Evolutionary conservation across 768 basidiomycete genomes (phyloP).

Genomic region (Pleurotus pulmonarius): DNA sequence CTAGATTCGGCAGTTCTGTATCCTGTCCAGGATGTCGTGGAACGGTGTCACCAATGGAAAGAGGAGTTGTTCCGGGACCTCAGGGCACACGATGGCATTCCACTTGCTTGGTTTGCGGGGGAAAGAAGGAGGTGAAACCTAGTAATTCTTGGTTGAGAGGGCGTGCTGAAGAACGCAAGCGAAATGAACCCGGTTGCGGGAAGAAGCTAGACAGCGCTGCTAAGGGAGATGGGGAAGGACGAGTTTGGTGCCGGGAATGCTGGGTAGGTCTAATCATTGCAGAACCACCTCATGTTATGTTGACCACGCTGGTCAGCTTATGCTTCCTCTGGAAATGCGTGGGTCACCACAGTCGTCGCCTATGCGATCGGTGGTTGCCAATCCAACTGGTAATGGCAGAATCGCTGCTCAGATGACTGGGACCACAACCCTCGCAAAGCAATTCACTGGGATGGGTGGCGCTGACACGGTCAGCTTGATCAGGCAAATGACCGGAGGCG

Average conservation of each 20-base stretch:
- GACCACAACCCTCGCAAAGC: slow-evolving; percentile 68
- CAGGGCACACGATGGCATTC: slow-evolving; percentile 81
- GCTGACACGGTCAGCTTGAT: slow-evolving; percentile 32
- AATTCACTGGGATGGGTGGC: slow-evolving; percentile 63
- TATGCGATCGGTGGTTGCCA: slow-evolving; percentile 42
- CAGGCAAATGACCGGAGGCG: slow-evolving; percentile 65
- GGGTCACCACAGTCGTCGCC: slow-evolving; percentile 52
- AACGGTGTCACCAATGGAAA: slow-evolving; percentile 78
- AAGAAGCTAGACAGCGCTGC: slow-evolving; percentile 83
- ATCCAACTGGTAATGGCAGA: slow-evolving; percentile 37
- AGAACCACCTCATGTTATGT: slow-evolving; percentile 9
- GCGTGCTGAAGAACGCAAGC: slow-evolving; percentile 43
- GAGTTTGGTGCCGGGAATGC: slow-evolving; percentile 85
- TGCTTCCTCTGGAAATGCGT: slow-evolving; percentile 47
- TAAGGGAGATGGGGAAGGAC: slow-evolving; percentile 63
- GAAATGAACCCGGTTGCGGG: slow-evolving; percentile 70
- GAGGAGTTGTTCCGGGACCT: slow-evolving; percentile 82
- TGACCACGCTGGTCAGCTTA: slow-evolving; percentile 35
- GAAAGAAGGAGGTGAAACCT: slow-evolving; percentile 46
- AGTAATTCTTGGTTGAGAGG: slow-evolving; percentile 30
- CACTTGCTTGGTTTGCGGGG: slow-evolving; percentile 76
- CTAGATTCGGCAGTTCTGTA: slow-evolving; percentile 58
- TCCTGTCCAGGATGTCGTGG: slow-evolving; percentile 74
- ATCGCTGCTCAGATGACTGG: slow-evolving; percentile 62
- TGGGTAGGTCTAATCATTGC: slow-evolving; percentile 42